Evolutionary conservation across 768 basidiomycete genomes (phyloP).

Genomic region (Lactarius trivialis): DNA sequence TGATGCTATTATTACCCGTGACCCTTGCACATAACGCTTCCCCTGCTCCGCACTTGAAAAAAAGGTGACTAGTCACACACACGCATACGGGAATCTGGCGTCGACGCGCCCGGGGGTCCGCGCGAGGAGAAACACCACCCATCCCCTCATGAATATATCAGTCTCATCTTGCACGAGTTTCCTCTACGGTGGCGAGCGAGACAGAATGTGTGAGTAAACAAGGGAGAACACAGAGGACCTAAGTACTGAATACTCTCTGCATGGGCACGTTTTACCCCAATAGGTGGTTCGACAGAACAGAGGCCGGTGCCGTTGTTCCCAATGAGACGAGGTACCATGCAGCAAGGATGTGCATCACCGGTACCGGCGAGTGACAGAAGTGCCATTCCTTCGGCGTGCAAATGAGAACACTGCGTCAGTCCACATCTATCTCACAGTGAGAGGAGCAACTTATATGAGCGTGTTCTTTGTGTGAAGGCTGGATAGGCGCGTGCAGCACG

Average conservation of each 20-base stretch:
- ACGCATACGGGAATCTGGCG: conserved; percentile 44
- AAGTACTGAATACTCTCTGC: conserved; percentile 33
- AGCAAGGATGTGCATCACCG: conserved; percentile 73
- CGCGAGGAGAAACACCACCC: conserved; percentile 50
- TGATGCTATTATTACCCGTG: conserved; percentile 33
- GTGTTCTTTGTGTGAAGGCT: conserved; percentile 23
- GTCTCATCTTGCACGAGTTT: conserved; percentile 64
- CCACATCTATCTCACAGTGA: conserved; percentile 56
- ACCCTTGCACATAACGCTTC: too few species aligned
- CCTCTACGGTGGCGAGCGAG: conserved; percentile 38
- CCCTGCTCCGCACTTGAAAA: too few species aligned
- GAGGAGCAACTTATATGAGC: conserved; percentile 37
- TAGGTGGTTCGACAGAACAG: conserved; percentile 40
- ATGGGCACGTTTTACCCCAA: conserved; percentile 41
- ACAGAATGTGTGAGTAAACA: background rate
- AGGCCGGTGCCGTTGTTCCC: conserved; percentile 23
- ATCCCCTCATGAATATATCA: too few species aligned
- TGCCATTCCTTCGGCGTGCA: conserved; percentile 90
- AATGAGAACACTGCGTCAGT: conserved; percentile 65
- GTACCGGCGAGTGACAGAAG: conserved; percentile 62
- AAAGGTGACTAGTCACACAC: conserved; percentile 74
- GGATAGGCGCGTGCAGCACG: conserved; percentile 26
- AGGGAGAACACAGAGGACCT: conserved; percentile 41
- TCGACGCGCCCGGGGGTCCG: conserved; percentile 66
- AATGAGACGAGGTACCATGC: conserved; percentile 42